A percentile compares a stretch with the other conserved stretches of the same genome.
phyloP scores from a whole-genome alignment of 2,329 filamentous ascomycete genomes.

The Fusarium gaditjirri region DNA sequence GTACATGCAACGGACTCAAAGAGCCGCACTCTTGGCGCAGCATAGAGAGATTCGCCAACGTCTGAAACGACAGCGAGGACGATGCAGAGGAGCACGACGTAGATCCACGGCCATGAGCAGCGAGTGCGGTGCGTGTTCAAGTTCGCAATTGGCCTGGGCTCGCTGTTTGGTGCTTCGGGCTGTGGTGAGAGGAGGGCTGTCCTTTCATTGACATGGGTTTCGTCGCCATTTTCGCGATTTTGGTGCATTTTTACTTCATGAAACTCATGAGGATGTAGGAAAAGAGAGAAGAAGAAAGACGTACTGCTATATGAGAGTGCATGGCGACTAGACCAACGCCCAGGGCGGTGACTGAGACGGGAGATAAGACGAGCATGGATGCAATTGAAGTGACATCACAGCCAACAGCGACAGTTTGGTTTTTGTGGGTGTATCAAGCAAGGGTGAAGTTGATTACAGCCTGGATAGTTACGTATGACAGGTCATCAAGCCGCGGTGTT shows the following conservation, averaged over 20 bases:
- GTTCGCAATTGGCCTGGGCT: background rate
- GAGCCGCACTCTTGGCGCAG: slow-evolving; percentile 6
- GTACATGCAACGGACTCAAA: slow-evolving; percentile 5
- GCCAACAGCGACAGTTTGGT: background rate
- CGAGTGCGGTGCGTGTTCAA: background rate
- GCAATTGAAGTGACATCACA: slow-evolving; percentile 2
- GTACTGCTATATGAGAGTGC: background rate
- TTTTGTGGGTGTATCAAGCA: slow-evolving; percentile 1
- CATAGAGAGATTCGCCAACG: background rate
- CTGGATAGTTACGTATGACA: background rate
- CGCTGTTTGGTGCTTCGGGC: background rate
- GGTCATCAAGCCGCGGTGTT: background rate
- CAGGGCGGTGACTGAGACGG: background rate
- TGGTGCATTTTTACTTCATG: background rate
- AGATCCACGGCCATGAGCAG: slow-evolving; percentile 6
- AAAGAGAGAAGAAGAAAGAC: background rate
- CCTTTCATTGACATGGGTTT: background rate
- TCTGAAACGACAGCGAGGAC: background rate
- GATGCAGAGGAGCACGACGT: slow-evolving; percentile 1
- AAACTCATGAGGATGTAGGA: background rate
- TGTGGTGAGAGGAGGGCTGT: background rate
- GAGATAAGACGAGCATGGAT: background rate
- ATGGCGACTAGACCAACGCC: background rate
- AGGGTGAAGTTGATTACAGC: slow-evolving; percentile 4
- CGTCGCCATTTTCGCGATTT: background rate